phyloP scores from a whole-genome alignment of 2,329 filamentous ascomycete species.

The Alternaria brassicae region DNA sequence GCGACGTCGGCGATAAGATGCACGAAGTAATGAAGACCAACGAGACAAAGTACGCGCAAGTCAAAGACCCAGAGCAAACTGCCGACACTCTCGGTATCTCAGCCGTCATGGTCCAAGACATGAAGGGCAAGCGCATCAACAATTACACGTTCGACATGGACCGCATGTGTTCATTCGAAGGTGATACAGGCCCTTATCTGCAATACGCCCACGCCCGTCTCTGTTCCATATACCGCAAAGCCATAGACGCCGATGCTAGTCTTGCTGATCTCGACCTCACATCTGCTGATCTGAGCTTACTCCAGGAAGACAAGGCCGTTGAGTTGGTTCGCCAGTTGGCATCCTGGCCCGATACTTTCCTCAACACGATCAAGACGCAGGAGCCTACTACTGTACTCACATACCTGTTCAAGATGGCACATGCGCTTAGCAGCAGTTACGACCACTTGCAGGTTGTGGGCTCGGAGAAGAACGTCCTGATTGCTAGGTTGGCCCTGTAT shows the following conservation, averaged over 20 bases:
- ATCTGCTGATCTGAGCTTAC: conserved; percentile 72
- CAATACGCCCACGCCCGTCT: conserved; percentile 71
- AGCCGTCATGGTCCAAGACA: conserved; percentile 97
- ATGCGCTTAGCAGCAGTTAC: conserved; percentile 79
- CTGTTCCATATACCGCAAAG: conserved; percentile 59
- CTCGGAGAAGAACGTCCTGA: conserved; percentile 73
- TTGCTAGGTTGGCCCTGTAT: conserved; percentile 73
- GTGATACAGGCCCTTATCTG: conserved; percentile 83
- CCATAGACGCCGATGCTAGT: conserved; percentile 58
- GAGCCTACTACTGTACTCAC: conserved; percentile 74
- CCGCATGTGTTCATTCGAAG: conserved; percentile 82
- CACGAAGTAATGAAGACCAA: conserved; percentile 97
- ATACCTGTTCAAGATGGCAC: conserved; percentile 87
- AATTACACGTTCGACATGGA: conserved; percentile 79
- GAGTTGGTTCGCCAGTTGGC: conserved; percentile 78
- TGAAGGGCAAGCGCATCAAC: conserved; percentile 86
- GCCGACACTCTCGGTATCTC: conserved; percentile 92
- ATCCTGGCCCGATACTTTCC: conserved; percentile 84
- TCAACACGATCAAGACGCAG: conserved; percentile 83
- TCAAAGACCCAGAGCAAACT: conserved; percentile 79
- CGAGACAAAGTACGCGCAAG: conserved; percentile 85
- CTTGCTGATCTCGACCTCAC: conserved; percentile 61
- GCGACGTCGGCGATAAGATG: conserved; percentile 85
- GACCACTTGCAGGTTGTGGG: conserved; percentile 84
- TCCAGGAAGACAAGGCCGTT: conserved; percentile 74